Conservation (phyloP, 139 green algal genomes). For the Limnomonas spitsbergensis region DNA sequence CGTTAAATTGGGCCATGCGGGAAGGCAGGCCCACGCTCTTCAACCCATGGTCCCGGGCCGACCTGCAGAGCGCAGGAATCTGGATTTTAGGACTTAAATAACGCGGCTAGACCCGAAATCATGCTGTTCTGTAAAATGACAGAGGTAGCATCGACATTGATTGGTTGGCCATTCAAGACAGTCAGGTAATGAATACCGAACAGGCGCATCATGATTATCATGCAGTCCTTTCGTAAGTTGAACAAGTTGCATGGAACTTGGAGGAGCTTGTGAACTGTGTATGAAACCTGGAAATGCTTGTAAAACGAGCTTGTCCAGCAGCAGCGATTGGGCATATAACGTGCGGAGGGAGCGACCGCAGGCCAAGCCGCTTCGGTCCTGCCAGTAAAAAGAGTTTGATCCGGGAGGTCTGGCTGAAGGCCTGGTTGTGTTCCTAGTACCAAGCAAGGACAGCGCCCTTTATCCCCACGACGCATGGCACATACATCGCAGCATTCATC, state of each 20-base stretch:
- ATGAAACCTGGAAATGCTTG: too few species aligned
- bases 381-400: too few species aligned
- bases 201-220: not conserved
- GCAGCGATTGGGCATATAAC: too few species aligned
- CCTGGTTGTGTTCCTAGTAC: not conserved
- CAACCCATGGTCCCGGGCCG: constrained; percentile 75
- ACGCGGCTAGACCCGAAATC: not conserved
- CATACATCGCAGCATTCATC: not conserved
- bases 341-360: too few species aligned
- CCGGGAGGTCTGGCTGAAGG: not conserved
- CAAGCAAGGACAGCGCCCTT: not conserved
- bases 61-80: constrained; percentile 37
- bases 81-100: not conserved
- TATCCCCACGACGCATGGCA: not conserved
- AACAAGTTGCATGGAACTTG: too few species aligned
- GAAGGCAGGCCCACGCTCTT: constrained; percentile 75
- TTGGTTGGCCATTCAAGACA: not conserved
- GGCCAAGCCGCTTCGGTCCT: too few species aligned
- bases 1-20: constrained; percentile 62
- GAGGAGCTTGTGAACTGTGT: too few species aligned
- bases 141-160: not conserved
- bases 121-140: not conserved
- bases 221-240: too few species aligned
- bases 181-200: not conserved
- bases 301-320: too few species aligned